phyloP scores from a whole-genome alignment of 2,329 filamentous ascomycete genomes.

The Nothophaeocryptopus gaeumannii region DNA sequence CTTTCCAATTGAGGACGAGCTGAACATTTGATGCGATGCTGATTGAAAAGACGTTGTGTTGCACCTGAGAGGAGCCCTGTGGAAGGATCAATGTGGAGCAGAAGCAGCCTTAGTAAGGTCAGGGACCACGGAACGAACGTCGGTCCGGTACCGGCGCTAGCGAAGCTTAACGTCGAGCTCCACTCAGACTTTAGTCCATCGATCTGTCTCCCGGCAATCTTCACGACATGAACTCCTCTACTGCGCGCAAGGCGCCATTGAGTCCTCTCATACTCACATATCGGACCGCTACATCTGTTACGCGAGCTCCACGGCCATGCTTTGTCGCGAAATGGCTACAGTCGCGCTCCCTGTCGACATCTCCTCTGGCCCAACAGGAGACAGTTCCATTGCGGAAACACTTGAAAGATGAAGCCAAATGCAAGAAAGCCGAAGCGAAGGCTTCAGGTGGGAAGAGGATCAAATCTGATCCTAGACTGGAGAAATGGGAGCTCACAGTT shows the following conservation, averaged over 20 bases:
- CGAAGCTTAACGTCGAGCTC: too few relatives aligned
- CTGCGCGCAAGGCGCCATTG: slow-evolving; percentile 1
- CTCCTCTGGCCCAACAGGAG: slow-evolving; percentile 21
- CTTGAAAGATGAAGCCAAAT: slow-evolving; percentile 42
- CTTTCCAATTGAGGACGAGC: too few relatives aligned
- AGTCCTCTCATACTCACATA: background rate
- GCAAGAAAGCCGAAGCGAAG: slow-evolving; percentile 18
- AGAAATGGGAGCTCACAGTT: slow-evolving; percentile 87
- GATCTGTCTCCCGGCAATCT: too few relatives aligned
- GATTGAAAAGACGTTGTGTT: too few relatives aligned
- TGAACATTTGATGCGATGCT: too few relatives aligned
- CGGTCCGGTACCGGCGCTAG: too few relatives aligned
- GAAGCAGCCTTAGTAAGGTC: too few relatives aligned
- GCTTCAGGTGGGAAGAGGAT: slow-evolving; percentile 11
- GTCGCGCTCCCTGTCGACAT: slow-evolving; percentile 24
- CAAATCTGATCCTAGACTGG: slow-evolving; percentile 28
- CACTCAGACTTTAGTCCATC: too few relatives aligned
- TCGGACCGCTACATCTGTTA: background rate
- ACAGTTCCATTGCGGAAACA: slow-evolving; percentile 40
- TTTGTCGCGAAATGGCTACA: slow-evolving; percentile 33
- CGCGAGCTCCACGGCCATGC: slow-evolving; percentile 25
- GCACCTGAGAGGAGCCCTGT: too few relatives aligned
- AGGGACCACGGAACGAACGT: too few relatives aligned
- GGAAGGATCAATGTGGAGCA: too few relatives aligned
- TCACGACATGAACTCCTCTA: slow-evolving; percentile 4